Evolutionary conservation across 306 rosid genomes (phyloP), one percentile per base, ranked within the genome.

Genomic region (Gillenia trifoliata): DNA sequence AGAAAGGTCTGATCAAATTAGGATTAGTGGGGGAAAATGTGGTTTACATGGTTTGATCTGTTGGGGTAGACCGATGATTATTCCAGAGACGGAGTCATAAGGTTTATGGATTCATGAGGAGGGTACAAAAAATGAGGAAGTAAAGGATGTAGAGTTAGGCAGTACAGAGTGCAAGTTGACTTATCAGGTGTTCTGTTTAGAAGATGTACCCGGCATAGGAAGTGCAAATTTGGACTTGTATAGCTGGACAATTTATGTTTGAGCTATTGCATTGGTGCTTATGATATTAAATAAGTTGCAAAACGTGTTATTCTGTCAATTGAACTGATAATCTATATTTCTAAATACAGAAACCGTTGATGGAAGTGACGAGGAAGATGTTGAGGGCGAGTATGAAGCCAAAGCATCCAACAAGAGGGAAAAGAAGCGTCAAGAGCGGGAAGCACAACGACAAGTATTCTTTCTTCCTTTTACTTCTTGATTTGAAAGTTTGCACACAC

Each of bases 381-480:
- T 41, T 68, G 93, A 38, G 9, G 91, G 65, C 22, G 93, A 84
- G 68, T 68, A 84, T 76, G 97, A 86, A 77, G 93, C 85, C 64
- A 84, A 67, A 79, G 91, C 85, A 60, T 74, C 84, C 61, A 89
- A 64, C 73, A 93, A 93, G 73, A 92, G 85, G 84, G 99, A 90
- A 81, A 86, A 80, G 79, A 94, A 87, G 83, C 86, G 88, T 82
- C 91, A 94, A 80, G 99, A 92, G 82, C 89, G 96, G 75, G 99
- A 92, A 78, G 89, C 93, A 30, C 96, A 90, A 3, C 81, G 97
- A 75, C 97, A 92, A 89, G 99, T 87, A 74, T 73, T 67, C 23
- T 67, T 47, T 23, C 20, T 50, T 23, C 22, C 29, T 43, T 56
- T 26, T 19, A 55, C 23, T 72, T 73, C 34, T 49, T 45, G 13